phyloP scores from a whole-genome alignment of 306 rosid species.

The Trifolium pratense region DNA sequence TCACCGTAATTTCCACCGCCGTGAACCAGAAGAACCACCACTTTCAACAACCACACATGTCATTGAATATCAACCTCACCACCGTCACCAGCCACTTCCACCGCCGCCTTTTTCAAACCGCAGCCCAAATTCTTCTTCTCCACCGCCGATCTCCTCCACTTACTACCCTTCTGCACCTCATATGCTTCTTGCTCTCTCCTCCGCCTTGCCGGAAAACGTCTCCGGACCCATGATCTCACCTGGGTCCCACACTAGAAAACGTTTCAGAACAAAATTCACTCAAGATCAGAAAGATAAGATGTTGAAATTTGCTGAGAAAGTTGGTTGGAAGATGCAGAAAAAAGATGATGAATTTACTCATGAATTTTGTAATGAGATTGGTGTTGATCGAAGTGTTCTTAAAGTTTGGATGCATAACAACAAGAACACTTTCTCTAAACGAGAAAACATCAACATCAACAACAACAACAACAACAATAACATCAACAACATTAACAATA shows the following conservation, averaged over 20 bases:
- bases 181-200: conserved; percentile 88
- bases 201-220: conserved; percentile 55
- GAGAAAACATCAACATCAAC: conserved; percentile 31
- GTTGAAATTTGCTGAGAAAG: conserved; percentile 77
- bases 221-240: conserved; percentile 26
- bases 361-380: conserved; percentile 70
- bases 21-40: conserved; percentile 77
- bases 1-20: conserved; percentile 98
- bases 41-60: conserved; percentile 58
- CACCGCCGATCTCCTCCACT: conserved; percentile 96
- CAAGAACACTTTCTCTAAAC: conserved; percentile 66
- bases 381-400: conserved; percentile 73
- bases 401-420: conserved; percentile 99
- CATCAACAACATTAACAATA: not conserved
- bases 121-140: conserved; percentile 86
- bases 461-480: not conserved
- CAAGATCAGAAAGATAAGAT: conserved; percentile 93
- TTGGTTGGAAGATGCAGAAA: conserved; percentile 96
- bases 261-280: conserved; percentile 80
- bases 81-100: conserved; percentile 71
- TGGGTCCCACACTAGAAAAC: conserved; percentile 46
- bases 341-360: conserved; percentile 64
- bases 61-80: conserved; percentile 88
- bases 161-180: conserved; percentile 97
- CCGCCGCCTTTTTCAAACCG: conserved; percentile 48